Conservation (phyloP, 2,329 filamentous ascomycete species). For the Botryotinia convoluta region DNA sequence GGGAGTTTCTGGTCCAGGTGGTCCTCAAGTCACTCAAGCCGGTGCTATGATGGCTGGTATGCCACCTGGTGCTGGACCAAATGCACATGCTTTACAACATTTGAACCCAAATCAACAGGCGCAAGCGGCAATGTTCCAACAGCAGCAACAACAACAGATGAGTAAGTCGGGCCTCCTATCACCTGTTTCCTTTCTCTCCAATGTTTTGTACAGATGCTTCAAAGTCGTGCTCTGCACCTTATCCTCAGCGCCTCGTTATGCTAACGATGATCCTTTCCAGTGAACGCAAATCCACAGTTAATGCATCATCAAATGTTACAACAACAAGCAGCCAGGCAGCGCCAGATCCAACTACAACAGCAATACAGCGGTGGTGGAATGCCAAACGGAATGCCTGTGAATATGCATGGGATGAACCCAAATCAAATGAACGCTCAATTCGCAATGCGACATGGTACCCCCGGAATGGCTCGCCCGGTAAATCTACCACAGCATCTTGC, state of each 20-base stretch:
- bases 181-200: background rate
- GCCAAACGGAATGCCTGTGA: constrained; percentile 49
- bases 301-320: constrained; percentile 46
- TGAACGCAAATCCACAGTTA: constrained; percentile 36
- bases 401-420: constrained; percentile 17
- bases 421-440: constrained; percentile 51
- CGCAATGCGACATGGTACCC: constrained; percentile 47
- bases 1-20: constrained; percentile 68
- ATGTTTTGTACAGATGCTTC: background rate
- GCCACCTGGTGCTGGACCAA: constrained; percentile 62
- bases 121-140: constrained; percentile 33
- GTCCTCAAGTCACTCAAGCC: constrained; percentile 67
- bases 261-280: background rate
- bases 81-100: constrained; percentile 70
- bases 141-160: constrained; percentile 32
- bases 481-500: constrained; percentile 47
- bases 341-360: constrained; percentile 52
- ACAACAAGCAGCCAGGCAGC: constrained; percentile 22
- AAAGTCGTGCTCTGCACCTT: background rate
- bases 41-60: constrained; percentile 72
- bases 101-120: constrained; percentile 55
- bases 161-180: constrained; percentile 36
- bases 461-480: constrained; percentile 44
- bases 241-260: background rate
- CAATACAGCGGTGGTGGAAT: constrained; percentile 53